Conservation (phyloP, 2,329 filamentous ascomycete species). For the Cordyceps militaris region DNA sequence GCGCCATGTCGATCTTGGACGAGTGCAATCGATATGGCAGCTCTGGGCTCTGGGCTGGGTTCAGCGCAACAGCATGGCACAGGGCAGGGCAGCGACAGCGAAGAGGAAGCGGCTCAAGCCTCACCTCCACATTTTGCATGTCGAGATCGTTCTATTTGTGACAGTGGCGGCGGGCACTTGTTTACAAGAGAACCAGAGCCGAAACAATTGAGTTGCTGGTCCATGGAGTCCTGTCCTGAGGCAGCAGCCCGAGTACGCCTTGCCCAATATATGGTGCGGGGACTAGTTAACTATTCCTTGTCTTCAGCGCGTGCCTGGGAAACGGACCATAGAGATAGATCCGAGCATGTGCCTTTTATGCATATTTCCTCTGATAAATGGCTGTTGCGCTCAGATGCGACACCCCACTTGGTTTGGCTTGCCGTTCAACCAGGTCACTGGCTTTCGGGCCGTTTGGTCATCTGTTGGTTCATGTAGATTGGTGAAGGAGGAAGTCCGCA, state of each 20-base stretch:
- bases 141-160: background rate
- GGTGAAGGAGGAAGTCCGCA: background rate
- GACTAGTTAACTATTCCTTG: background rate
- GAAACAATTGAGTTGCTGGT: background rate
- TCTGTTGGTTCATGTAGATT: background rate
- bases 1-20: background rate
- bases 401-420: background rate
- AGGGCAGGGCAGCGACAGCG: background rate
- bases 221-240: background rate
- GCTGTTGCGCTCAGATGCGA: background rate
- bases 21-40: background rate
- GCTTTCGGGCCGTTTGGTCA: background rate
- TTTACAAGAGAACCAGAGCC: background rate
- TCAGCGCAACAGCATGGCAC: background rate
- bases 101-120: background rate
- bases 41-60: background rate
- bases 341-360: background rate
- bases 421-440: background rate
- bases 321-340: background rate
- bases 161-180: constrained; percentile 1
- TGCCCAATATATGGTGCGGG: background rate
- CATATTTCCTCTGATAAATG: background rate
- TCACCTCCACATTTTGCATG: background rate
- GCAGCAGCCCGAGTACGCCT: background rate
- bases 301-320: background rate